A percentile compares a stretch with the other conserved stretches of the same genome.
Conservation (phyloP, 208 protist genomes). For the Trypanosomatidae sp. region DNA sequence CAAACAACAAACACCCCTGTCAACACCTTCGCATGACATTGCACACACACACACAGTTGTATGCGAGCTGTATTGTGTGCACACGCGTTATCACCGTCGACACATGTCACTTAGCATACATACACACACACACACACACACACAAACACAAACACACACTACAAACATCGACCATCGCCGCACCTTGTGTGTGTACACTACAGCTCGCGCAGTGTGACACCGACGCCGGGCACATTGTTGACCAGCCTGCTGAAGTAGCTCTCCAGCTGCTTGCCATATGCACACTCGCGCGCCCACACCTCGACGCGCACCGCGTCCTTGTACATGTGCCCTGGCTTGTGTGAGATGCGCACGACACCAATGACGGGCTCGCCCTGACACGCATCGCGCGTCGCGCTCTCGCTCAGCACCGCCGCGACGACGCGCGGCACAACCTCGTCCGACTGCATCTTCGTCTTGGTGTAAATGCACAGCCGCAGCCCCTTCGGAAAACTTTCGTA, state of each 20-base stretch:
- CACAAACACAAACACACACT: constrained; percentile 5
- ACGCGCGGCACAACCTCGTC: constrained; percentile 29
- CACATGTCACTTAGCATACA: neutral
- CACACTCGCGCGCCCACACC: constrained; percentile 37
- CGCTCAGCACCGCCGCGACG: constrained; percentile 58
- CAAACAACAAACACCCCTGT: no score
- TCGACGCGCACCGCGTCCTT: constrained; percentile 49
- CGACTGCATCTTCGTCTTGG: constrained; percentile 48
- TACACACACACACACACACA: neutral
- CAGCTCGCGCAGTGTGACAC: constrained; percentile 6
- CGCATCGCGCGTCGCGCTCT: constrained; percentile 32
- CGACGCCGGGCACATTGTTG: constrained; percentile 29
- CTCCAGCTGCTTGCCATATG: constrained; percentile 14
- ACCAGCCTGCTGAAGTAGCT: constrained; percentile 41
- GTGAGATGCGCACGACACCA: constrained; percentile 65
- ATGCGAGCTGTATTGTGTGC: no score
- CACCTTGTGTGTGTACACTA: neutral
- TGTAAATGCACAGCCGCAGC: constrained; percentile 47
- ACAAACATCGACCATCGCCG: neutral
- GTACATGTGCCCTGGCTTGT: constrained; percentile 44
- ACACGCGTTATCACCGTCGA: no score
- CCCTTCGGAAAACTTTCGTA: constrained; percentile 74
- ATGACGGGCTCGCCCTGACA: constrained; percentile 22
- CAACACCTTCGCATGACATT: no score
- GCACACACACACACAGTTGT: no score